Base-by-base conservation (phyloP, 176 grass and related monocot species). In the Sorghum bicolor region DNA sequence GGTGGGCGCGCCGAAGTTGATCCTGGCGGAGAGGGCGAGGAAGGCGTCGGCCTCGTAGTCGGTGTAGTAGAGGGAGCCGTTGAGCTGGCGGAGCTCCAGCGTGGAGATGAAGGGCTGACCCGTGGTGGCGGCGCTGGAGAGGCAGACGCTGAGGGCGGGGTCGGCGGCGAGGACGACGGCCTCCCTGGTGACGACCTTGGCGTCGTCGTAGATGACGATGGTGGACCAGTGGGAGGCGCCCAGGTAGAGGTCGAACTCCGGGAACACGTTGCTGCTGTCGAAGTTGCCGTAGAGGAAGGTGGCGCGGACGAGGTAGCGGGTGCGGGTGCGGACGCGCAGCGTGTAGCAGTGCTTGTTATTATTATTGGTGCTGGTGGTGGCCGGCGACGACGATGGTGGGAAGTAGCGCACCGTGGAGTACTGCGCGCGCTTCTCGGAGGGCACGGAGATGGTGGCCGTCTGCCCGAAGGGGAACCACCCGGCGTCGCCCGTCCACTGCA, bases 221-320 rank as follows among this genome's bases (percentile, higher is more conserved):
- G 81, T 83, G 20, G 91, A 93, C 91, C 94, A 97, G 75, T 79
- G 87, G 5, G 84, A 86, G 26, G 94, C 84, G 1, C 91, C 91
- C 5, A 97, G 86, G 74, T 86, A 97, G 25, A 97, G 64, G 84
- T 91, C 94, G 20, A 93, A 97, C 83, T 97, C 87, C 6, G 94
- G 94, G 82, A 93, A 97, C 20, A 87, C 91, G 77, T 81, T 93
- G 86, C 91, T 93, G 66, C 66, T 33, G 77, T 93, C 94, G 74
- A 97, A 97, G 72, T 93, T 91, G 37, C 86, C 91, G 65, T 97
- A 91, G 1, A 97, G 80, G 77, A 97, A 97, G 10, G 74, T 97
- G 40, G 91, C 89, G 6, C 94, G 64, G 12, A 93, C 1, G 14
- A 97, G 88, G 76, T 97, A 97, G 10, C 91, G 73, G 6, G 89